Evolutionary conservation across 371 early-diverging fungal species (phyloP), one percentile per base, ranked within the genome.

Genomic region (Conidiobolus incongruus): DNA sequence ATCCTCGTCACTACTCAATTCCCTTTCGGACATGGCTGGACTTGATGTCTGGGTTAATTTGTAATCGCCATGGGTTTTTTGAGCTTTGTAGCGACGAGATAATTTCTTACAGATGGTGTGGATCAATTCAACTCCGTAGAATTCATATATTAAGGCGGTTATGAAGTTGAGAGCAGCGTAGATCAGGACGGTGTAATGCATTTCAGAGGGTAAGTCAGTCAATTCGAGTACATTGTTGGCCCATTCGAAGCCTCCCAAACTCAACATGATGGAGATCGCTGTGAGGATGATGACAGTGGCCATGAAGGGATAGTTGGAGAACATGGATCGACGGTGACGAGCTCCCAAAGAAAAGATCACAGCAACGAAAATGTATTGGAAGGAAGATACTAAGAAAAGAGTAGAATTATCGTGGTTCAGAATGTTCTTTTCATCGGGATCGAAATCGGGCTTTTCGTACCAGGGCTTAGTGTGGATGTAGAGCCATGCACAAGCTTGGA

Each of bases 331-430:
- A 31, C 94, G 72, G 48, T 87, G 94, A 1, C 95, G 98, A 17
- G 85, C 84, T 0, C 98, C 98, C 2, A 81, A 83, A 58, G 83
- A 87, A 50, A 91, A 90, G 16, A 90, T 85, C 21, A 81, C 63
- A 1, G 89, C 95, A 12, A 81, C 70, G 6, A 77, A 57, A 19
- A 94, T 63, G 59, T 97, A 97, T 61, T 91, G 93, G 56, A 75
- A 97, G 43, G 78, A 76, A 13, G 87, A 82, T 4, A 85, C 34
- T 44, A 87, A 49, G 55, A 95, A 97, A 39, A 97, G 62, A 2
- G 68, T 74, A 4, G 91, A 83, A 57, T 93, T 91, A 53, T 94
- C 94, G 40, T 60, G 75, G 45, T 81, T 71, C 32, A 49, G 48
- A 35, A 87, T 77, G 35, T 73, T 66, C 52, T 76, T 64, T 11